These are phyloP conservation scores for Pseudogymnoascus sp. DNA, from an alignment of 2,329 filamentous ascomycete species.

Conservation along the genomic window DNA sequence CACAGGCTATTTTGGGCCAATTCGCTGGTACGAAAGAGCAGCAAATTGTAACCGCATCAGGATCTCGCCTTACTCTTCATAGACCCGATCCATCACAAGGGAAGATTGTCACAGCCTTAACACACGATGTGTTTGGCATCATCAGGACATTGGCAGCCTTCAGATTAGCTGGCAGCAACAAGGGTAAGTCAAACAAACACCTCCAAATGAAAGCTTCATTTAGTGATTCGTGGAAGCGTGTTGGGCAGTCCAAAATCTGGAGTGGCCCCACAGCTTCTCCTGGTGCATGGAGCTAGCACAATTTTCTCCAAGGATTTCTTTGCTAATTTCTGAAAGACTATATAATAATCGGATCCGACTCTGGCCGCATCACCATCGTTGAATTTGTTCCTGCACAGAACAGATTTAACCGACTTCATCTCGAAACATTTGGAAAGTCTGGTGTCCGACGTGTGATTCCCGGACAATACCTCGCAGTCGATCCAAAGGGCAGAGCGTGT, in stretches of 20 bases:
- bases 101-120: slow-evolving; percentile 76
- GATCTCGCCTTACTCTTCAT: slow-evolving; percentile 79
- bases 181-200: slow-evolving; percentile 62
- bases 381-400: slow-evolving; percentile 85
- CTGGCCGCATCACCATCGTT: slow-evolving; percentile 85
- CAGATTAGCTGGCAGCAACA: slow-evolving; percentile 83
- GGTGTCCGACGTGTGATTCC: slow-evolving; percentile 88
- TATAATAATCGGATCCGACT: slow-evolving; percentile 91
- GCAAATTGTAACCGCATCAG: slow-evolving; percentile 89
- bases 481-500: slow-evolving; percentile 92
- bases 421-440: slow-evolving; percentile 98
- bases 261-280: slow-evolving; percentile 11
- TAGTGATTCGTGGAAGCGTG: slow-evolving; percentile 62
- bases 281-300: slow-evolving; percentile 1
- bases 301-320: slow-evolving; percentile 7
- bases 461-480: slow-evolving; percentile 89
- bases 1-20: slow-evolving; percentile 85
- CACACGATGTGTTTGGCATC: slow-evolving; percentile 94
- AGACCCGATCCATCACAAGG: slow-evolving; percentile 78
- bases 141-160: slow-evolving; percentile 84
- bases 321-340: slow-evolving; percentile 56
- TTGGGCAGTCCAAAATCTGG: slow-evolving; percentile 37
- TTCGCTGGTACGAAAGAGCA: slow-evolving; percentile 96
- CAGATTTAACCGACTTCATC: slow-evolving; percentile 77
- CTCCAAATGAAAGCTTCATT: slow-evolving; percentile 44